phyloP scores from a whole-genome alignment of 768 basidiomycete genomes.

The Rhodocollybia butyracea region DNA sequence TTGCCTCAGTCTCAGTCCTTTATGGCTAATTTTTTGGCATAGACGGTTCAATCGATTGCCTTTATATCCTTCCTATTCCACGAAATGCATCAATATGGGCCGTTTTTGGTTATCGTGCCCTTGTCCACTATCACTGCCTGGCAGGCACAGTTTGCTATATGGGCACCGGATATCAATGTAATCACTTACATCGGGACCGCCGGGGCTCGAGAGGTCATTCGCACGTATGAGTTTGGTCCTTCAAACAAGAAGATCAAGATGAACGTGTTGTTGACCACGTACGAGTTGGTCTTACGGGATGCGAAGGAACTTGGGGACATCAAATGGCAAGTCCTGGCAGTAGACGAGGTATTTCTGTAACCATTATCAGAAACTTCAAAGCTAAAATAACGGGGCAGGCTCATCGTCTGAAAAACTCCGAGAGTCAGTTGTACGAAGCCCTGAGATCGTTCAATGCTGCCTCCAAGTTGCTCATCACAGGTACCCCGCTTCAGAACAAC shows the following conservation, averaged over 20 bases:
- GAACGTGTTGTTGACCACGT: conserved; percentile 96
- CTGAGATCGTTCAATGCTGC: conserved; percentile 84
- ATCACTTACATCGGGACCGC: conserved; percentile 95
- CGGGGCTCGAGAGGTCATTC: conserved; percentile 83
- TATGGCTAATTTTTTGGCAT: conserved; percentile 10
- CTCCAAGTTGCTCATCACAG: conserved; percentile 94
- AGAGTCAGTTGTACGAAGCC: conserved; percentile 95
- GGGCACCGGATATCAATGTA: conserved; percentile 97
- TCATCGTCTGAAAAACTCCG: conserved; percentile 96
- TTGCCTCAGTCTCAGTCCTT: conserved; percentile 6
- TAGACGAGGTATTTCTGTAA: conserved; percentile 75
- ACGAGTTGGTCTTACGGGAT: conserved; percentile 92
- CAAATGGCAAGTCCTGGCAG: conserved; percentile 96
- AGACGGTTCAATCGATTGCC: conserved; percentile 95
- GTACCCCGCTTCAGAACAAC: conserved; percentile 97
- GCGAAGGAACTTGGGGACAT: conserved; percentile 84
- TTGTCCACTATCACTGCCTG: conserved; percentile 97
- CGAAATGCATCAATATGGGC: conserved; percentile 88
- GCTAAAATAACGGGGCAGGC: conserved; percentile 47
- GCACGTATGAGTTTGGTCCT: conserved; percentile 87
- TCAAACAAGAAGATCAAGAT: conserved; percentile 90
- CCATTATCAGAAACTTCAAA: not conserved
- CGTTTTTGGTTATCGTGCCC: conserved; percentile 96
- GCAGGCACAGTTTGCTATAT: conserved; percentile 91
- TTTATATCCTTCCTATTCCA: conserved; percentile 96